phyloP scores from a whole-genome alignment of 306 rosid species.

The Prunus davidiana region DNA sequence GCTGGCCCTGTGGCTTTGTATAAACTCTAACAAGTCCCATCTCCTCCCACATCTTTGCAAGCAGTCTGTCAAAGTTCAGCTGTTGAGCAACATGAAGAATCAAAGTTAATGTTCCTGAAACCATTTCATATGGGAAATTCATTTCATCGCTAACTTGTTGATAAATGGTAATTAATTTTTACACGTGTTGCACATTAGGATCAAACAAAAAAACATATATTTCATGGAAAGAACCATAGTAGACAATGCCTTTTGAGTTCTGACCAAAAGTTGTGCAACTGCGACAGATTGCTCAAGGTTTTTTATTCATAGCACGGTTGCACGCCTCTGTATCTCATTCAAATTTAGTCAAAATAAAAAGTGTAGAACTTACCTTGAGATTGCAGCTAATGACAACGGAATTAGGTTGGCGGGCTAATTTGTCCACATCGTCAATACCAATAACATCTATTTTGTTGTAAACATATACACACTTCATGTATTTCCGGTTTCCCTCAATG shows the following conservation, averaged over 20 bases:
- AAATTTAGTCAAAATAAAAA: constrained; percentile 7
- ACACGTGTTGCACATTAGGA: neutral
- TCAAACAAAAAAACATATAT: neutral
- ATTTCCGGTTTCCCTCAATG: constrained; percentile 97
- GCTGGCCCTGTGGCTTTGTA: constrained; percentile 99
- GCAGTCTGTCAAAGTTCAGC: constrained; percentile 96
- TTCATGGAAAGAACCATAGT: neutral
- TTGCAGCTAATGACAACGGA: constrained; percentile 98
- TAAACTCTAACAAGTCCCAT: constrained; percentile 99
- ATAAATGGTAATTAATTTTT: neutral
- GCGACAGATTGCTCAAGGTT: neutral
- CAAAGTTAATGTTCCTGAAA: neutral
- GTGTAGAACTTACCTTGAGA: constrained; percentile 56
- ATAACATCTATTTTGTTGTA: constrained; percentile 98
- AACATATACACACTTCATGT: constrained; percentile 96
- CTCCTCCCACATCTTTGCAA: constrained; percentile 96
- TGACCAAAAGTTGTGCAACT: neutral
- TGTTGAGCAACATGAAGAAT: constrained; percentile 38
- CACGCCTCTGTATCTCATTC: neutral
- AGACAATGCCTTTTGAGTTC: neutral
- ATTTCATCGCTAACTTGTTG: neutral
- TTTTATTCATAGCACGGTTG: neutral
- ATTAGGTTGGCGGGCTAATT: constrained; percentile 85
- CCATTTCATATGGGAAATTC: neutral
- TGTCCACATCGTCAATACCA: constrained; percentile 97